A percentile compares a stretch with the other conserved stretches of the same genome.
phyloP scores from a whole-genome alignment of 805 yeast genomes.

The Saccharomyces eubayanus region DNA sequence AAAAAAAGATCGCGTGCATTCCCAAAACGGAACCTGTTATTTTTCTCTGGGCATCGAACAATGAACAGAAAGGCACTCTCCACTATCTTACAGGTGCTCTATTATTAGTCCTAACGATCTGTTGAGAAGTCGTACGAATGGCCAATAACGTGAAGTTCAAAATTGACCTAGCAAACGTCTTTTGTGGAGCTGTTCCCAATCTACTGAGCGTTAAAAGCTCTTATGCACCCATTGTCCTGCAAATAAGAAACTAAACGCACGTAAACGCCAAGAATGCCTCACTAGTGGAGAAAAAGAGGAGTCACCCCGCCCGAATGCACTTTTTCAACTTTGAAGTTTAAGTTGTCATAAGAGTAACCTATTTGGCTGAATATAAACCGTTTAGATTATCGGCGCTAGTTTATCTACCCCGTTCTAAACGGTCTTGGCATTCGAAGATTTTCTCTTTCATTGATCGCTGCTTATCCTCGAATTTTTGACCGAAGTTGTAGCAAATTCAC shows the following conservation, averaged over 20 bases:
- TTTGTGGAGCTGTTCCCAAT: neutral
- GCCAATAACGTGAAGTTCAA: neutral
- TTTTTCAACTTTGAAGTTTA: neutral
- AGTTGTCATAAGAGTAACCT: no score
- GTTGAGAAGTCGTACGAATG: neutral
- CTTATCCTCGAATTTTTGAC: neutral
- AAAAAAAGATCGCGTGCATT: neutral
- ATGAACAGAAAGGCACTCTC: neutral
- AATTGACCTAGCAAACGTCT: neutral
- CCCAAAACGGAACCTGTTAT: neutral
- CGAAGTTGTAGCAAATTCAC: neutral
- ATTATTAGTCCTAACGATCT: neutral
- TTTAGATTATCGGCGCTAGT: neutral
- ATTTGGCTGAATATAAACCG: neutral
- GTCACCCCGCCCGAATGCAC: no score
- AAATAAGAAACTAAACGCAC: neutral
- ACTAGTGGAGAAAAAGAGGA: no score
- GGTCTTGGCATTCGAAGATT: no score
- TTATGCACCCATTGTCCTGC: neutral
- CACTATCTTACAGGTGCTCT: neutral
- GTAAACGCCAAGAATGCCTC: neutral
- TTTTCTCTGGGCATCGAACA: neutral
- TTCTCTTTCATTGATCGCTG: neutral
- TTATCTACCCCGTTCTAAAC: no score
- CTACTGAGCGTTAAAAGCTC: neutral